Evolutionary conservation across 805 yeast genomes (phyloP).

Genomic region (Lipomyces chichibuensis): DNA sequence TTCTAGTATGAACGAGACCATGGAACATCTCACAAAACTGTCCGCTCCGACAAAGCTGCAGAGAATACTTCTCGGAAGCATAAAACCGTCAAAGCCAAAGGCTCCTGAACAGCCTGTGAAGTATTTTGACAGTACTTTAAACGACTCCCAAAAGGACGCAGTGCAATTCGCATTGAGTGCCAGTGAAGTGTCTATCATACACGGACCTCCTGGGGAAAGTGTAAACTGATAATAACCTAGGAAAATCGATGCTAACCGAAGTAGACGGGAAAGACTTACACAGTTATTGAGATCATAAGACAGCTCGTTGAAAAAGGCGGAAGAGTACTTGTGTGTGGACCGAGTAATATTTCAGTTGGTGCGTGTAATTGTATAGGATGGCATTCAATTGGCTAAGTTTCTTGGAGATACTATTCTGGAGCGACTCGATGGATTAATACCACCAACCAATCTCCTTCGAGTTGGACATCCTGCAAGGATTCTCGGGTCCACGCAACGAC

Average conservation of each 20-base stretch:
- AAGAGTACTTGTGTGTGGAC: constrained; percentile 85
- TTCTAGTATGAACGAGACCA: constrained; percentile 64
- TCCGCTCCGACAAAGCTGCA: constrained; percentile 47
- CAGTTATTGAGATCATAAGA: constrained; percentile 76
- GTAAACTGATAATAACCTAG: neutral
- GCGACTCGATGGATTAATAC: constrained; percentile 55
- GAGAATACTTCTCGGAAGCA: constrained; percentile 55
- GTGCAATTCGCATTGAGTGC: constrained; percentile 61
- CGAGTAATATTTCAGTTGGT: constrained; percentile 87
- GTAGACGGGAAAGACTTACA: constrained; percentile 76
- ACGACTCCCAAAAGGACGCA: constrained; percentile 74
- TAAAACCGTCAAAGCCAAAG: constrained; percentile 38
- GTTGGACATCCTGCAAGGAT: constrained; percentile 94
- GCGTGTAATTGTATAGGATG: neutral
- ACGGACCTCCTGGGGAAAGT: constrained; percentile 71
- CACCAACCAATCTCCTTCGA: constrained; percentile 62
- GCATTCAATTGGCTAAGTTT: neutral
- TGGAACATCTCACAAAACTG: constrained; percentile 55
- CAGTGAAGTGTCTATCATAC: constrained; percentile 59
- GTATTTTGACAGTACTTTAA: constrained; percentile 54
- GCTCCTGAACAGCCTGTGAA: constrained; percentile 26
- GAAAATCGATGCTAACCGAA: neutral
- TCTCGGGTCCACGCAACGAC: constrained; percentile 60
- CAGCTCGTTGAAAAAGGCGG: constrained; percentile 62
- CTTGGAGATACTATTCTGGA: constrained; percentile 72